Evolutionary conservation across 2,329 filamentous ascomycete species (phyloP).

Genomic region (Cucurbitaria berberidis): DNA sequence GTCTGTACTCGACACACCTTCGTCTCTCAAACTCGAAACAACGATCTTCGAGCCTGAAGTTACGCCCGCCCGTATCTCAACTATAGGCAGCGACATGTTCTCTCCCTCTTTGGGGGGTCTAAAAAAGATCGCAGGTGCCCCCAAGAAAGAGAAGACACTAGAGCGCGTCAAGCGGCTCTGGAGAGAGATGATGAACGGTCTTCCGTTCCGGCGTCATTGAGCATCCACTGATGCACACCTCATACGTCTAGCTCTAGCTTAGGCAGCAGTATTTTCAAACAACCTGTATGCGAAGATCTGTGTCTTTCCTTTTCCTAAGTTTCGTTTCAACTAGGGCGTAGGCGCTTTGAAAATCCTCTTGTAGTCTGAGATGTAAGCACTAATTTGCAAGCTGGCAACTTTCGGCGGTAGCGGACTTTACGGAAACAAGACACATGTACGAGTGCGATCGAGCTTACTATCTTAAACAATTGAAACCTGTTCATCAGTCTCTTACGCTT

Average conservation of each 20-base stretch:
- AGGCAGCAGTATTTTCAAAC: too few relatives aligned
- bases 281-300: too few relatives aligned
- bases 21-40: not conserved
- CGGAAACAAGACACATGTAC: too few relatives aligned
- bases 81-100: conserved; percentile 11
- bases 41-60: not conserved
- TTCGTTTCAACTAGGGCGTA: too few relatives aligned
- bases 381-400: too few relatives aligned
- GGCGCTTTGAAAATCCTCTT: too few relatives aligned
- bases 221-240: not conserved
- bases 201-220: not conserved
- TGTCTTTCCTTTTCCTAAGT: too few relatives aligned
- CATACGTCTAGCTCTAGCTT: not conserved
- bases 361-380: too few relatives aligned
- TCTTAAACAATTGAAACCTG: too few relatives aligned
- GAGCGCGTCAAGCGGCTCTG: conserved; percentile 6
- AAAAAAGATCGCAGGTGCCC: conserved; percentile 1
- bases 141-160: conserved; percentile 2
- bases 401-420: too few relatives aligned
- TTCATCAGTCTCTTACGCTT: too few relatives aligned
- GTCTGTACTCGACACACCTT: not conserved
- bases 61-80: not conserved
- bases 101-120: conserved; percentile 13
- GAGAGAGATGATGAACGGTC: not conserved
- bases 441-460: too few relatives aligned